Conservation (phyloP, 225 moss, liverwort and hornwort species). For the Pseudoscleropodium purum region DNA sequence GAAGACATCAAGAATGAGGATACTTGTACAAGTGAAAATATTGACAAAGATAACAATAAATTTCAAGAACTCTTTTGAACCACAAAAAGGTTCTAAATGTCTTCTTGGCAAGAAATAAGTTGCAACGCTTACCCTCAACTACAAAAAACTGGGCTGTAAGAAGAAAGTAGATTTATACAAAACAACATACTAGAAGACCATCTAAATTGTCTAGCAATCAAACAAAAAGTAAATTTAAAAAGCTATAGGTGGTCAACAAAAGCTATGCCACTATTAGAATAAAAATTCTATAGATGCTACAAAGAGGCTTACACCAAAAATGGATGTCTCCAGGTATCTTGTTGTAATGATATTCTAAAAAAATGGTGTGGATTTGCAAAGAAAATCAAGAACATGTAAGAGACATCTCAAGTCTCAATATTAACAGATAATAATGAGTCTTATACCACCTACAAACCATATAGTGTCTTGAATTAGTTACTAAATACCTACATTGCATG, state of each 20-base stretch:
- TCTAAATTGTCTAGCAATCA: neutral
- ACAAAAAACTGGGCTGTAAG: neutral
- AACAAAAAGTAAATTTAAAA: neutral
- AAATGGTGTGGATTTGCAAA: slow-evolving; percentile 59
- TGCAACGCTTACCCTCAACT: slow-evolving; percentile 43
- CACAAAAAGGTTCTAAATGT: slow-evolving; percentile 85
- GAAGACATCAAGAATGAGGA: slow-evolving; percentile 63
- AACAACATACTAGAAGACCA: neutral
- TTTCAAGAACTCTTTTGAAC: slow-evolving; percentile 78
- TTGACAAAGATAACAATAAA: slow-evolving; percentile 56
- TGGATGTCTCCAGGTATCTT: slow-evolving; percentile 46
- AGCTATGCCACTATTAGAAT: neutral
- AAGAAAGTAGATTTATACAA: neutral
- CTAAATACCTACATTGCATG: neutral
- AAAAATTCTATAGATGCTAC: neutral
- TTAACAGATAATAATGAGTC: neutral
- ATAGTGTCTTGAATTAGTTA: neutral
- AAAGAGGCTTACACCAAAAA: slow-evolving; percentile 17
- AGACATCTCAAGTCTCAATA: neutral
- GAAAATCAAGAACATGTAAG: neutral
- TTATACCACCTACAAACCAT: neutral
- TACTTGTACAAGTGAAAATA: slow-evolving; percentile 65
- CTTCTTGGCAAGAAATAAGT: slow-evolving; percentile 55
- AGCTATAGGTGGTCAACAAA: neutral
- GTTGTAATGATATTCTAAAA: slow-evolving; percentile 65